Evolutionary conservation across 345 rosid species (phyloP).

Genomic region (Passiflora organensis): DNA sequence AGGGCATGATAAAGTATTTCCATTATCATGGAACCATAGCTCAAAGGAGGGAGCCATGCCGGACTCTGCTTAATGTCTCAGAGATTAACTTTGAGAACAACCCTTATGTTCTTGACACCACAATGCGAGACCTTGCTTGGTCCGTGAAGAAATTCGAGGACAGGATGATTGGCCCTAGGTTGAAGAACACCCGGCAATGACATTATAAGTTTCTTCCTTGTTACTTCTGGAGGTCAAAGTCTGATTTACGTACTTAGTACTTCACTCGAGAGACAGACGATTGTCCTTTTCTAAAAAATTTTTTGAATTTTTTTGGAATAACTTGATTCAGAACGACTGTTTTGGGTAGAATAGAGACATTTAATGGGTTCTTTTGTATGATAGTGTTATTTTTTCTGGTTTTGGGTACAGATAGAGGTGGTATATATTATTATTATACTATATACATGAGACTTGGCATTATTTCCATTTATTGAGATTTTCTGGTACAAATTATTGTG

Average conservation of each 20-base stretch:
- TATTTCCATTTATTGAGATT: not conserved
- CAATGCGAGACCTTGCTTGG: constrained; percentile 55
- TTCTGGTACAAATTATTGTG: not conserved
- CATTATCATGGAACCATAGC: constrained; percentile 77
- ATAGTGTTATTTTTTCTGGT: not conserved
- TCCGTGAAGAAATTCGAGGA: constrained; percentile 61
- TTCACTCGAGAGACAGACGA: too few relatives aligned
- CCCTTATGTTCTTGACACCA: constrained; percentile 66
- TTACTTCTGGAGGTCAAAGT: not conserved
- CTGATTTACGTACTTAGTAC: too few relatives aligned
- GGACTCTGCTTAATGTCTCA: constrained; percentile 46
- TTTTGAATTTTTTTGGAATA: not conserved
- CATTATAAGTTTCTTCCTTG: not conserved
- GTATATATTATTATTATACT: not conserved
- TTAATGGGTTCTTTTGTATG: not conserved
- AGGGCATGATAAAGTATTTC: constrained; percentile 63
- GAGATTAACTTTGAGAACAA: constrained; percentile 50
- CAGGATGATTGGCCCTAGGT: constrained; percentile 32
- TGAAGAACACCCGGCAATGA: not conserved
- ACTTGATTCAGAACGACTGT: not conserved
- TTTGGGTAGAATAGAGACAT: not conserved
- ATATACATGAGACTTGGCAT: not conserved
- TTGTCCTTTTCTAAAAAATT: not conserved
- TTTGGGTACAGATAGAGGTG: not conserved
- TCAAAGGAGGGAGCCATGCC: constrained; percentile 55